Evolutionary conservation across 768 basidiomycete genomes (phyloP), one percentile per base, ranked within the genome.

Genomic region (Porphyrellus cyaneotinctus): DNA sequence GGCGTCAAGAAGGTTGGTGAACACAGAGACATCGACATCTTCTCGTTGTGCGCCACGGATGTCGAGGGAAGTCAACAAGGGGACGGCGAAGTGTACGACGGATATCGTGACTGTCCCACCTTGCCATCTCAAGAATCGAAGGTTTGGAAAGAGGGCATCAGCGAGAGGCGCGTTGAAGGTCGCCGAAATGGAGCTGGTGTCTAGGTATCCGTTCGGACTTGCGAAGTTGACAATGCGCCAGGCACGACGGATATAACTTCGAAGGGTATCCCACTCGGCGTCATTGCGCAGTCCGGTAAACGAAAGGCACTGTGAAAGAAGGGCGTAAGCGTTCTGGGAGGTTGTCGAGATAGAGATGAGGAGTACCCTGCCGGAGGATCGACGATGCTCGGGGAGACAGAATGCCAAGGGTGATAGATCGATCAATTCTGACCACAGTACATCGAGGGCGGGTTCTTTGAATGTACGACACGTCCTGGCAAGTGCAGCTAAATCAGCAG

Each of bases 251-350:
- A 39, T 33, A n/a, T 53, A 58, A 31, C 47, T 26, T 17, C 24
- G 43, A 37, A 58, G 47, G 12, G 17, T 43, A 22, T 33, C 26
- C 47, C 56, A 53, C 32, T 58, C 56, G 2, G 24, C 56, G 10
- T 28, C 33, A 43, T 17, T 13, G 14, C 13, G 20, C 13, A 11
- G 39, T 31, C 26, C 18, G 1, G 3, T 22, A 18, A 55, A 39
- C 6, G 36, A 38, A 35, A 39, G 44, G 24, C 8, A 10, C 36
- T 47, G 14, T 6, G 1, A 22, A 28, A 13, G n/a, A 20, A 23
- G 22, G 23, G 20, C 9, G 17, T 31, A 22, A 47, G 2, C n/a
- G 15, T 47, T 20, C 18, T 4, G 22, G 10, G 11, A 43, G 6
- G n/a, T 20, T n/a, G n/a, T 18, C 8, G 11, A 17, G 17, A 44